phyloP scores from a whole-genome alignment of 495 filamentous ascomycete genomes.

The Talaromyces adpressus region DNA sequence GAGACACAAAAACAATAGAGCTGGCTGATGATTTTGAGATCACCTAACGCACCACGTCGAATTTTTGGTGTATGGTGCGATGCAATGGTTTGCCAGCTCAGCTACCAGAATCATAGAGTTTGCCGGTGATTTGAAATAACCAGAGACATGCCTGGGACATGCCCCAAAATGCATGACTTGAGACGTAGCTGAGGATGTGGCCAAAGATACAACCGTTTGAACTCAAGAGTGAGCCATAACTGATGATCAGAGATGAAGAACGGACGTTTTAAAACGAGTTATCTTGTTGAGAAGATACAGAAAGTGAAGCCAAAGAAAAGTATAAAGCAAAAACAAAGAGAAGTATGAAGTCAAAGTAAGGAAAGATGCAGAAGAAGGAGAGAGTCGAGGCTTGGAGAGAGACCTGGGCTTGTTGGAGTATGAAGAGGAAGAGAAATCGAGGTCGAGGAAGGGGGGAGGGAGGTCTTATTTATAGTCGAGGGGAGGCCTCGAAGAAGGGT shows the following conservation, averaged over 20 bases:
- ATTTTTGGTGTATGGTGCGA: not conserved
- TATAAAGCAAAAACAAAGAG: not conserved
- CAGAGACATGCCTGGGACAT: too few relatives aligned
- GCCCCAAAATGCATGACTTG: not conserved
- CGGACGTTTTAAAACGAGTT: not conserved
- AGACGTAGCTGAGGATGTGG: not conserved
- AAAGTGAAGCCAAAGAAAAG: not conserved
- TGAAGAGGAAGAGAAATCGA: not conserved
- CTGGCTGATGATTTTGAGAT: not conserved
- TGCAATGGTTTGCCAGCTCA: not conserved
- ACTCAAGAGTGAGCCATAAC: not conserved
- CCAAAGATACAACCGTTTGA: not conserved
- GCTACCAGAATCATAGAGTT: not conserved
- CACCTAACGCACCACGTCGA: not conserved
- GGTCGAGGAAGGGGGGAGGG: not conserved
- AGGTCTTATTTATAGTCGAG: not conserved
- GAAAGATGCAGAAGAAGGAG: not conserved
- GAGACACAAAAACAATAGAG: not conserved
- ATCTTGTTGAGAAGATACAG: not conserved
- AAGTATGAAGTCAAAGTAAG: not conserved
- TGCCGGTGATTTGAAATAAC: not conserved
- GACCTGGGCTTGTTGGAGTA: not conserved
- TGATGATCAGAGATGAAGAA: not conserved
- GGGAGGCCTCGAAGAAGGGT: not conserved
- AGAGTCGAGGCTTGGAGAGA: not conserved